These are phyloP conservation scores for Hypseocharis bilobata DNA, from an alignment of 441 rosid species.

Conservation along the genomic window DNA sequence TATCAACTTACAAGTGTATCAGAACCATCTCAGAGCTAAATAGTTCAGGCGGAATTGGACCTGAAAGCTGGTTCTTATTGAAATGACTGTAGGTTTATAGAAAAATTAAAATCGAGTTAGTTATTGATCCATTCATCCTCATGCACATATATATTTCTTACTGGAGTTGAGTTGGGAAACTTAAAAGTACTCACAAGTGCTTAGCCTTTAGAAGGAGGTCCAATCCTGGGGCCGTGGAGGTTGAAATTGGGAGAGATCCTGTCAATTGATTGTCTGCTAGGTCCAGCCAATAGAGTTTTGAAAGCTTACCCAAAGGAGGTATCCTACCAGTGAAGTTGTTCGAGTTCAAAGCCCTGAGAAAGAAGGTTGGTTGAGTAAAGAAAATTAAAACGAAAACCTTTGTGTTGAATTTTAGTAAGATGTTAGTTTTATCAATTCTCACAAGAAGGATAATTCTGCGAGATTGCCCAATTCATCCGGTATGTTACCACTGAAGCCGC, in stretches of 20 bases:
- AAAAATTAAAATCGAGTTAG: background rate
- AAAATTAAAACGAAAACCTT: background rate
- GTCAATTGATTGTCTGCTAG: constrained; percentile 79
- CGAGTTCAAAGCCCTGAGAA: constrained; percentile 73
- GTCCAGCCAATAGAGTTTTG: constrained; percentile 82
- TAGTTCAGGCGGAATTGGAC: constrained; percentile 59
- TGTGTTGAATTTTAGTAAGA: background rate
- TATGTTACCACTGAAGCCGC: constrained; percentile 69
- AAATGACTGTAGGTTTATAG: constrained; percentile 58
- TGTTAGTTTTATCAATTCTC: constrained; percentile 24
- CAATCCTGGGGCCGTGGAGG: constrained; percentile 49
- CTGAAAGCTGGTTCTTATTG: constrained; percentile 87
- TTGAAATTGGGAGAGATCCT: constrained; percentile 73
- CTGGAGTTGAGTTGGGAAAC: constrained; percentile 6
- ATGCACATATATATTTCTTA: background rate
- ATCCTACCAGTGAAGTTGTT: constrained; percentile 71
- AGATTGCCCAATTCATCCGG: constrained; percentile 75
- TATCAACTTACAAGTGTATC: constrained; percentile 68
- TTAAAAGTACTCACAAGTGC: constrained; percentile 62
- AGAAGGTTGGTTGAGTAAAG: constrained; percentile 2
- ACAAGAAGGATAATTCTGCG: constrained; percentile 75
- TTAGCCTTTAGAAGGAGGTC: constrained; percentile 70
- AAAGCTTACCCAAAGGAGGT: constrained; percentile 71
- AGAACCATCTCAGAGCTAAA: constrained; percentile 69
- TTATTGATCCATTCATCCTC: constrained; percentile 1